These are phyloP conservation scores for Phytopythium cucurbitacearum DNA, from an alignment of 352 stramenopile genomes.

Conservation along the genomic window DNA sequence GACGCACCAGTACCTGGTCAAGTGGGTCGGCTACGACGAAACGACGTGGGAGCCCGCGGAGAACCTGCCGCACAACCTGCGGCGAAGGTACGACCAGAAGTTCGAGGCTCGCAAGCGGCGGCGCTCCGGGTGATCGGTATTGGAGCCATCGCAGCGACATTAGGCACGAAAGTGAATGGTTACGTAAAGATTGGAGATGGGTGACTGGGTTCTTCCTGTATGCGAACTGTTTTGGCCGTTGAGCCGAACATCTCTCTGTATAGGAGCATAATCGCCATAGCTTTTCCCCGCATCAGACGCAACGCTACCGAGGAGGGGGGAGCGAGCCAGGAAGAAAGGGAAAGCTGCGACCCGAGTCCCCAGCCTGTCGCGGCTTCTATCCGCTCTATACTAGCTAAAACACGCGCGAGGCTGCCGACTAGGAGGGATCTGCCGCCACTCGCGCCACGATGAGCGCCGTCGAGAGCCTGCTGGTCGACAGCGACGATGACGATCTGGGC, in stretches of 20 bases:
- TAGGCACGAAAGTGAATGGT: neutral
- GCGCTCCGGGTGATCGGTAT: conserved; percentile 1
- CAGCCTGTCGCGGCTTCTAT: conserved; percentile 1
- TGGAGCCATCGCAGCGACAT: neutral
- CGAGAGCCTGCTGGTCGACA: conserved; percentile 59
- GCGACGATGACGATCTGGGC: conserved; percentile 61
- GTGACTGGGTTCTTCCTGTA: neutral
- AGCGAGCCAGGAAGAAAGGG: conserved; percentile 5
- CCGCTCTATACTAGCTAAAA: neutral
- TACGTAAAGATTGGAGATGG: neutral
- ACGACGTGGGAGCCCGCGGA: conserved; percentile 73
- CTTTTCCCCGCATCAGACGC: conserved; percentile 1
- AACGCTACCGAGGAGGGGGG: neutral
- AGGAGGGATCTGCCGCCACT: too few relatives aligned
- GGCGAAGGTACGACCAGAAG: conserved; percentile 76
- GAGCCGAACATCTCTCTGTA: conserved; percentile 5
- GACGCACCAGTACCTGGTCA: conserved; percentile 79
- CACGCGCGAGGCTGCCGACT: too few relatives aligned
- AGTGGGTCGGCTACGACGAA: conserved; percentile 83
- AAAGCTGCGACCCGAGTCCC: conserved; percentile 10
- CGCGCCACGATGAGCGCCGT: conserved; percentile 34
- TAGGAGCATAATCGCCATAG: conserved; percentile 2
- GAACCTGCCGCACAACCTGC: conserved; percentile 74
- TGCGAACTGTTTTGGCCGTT: neutral
- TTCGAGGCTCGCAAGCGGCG: conserved; percentile 51